Base-by-base conservation (phyloP, 148 eudicot species). In the Dysphania ambrosioides region DNA sequence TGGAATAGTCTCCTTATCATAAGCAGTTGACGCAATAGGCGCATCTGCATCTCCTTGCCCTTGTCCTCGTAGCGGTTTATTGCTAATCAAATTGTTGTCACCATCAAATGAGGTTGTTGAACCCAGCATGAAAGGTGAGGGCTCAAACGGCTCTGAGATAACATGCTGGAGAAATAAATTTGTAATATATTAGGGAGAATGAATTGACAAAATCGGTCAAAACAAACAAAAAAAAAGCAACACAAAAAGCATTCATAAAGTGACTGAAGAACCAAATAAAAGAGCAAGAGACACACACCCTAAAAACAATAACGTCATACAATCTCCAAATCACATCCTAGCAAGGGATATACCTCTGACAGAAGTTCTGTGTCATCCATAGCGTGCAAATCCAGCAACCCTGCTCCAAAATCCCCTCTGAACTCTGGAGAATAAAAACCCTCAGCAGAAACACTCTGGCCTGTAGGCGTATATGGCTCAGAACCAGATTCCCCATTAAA, bases 291-390 rank as follows among this genome's bases (percentile, higher is more conserved):
- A 42, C 13, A 42, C 47, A 42, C 47, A 42, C 47, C 47, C n/a
- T n/a, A n/a, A n/a, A n/a, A 42, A 42, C 47, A 42, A 9, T 42
- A 42, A 42, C 47, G 6, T 19, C 40, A 32, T 32, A 10, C 27
- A 66, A 78, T 51, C 19, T n/a, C 16, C 51, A 12, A 7, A n/a
- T 40, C 13, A 11, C 26, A 16, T 21, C 63, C 51, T 56, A 34
- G 23, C 34, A 75, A 26, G 66, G 27, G 71, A 65, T 40, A 36
- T 83, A 95, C 99, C 89, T 92, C 99, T 53, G 99, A 87, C 61
- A 95, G 84, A 82, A 95, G 99, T 82, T 95, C 99, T 6, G 96
- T 90, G 79, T 95, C 99, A 89, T 95, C 99, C 97, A 95, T 88
- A 83, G 99, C 81, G 82, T 95, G 99, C 65, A 95, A 82, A 77